Percentiles rank a stretch among this genome's conserved stretches.
phyloP scores from a whole-genome alignment of 2,329 filamentous ascomycete genomes.

The Phialophora chinensis region DNA sequence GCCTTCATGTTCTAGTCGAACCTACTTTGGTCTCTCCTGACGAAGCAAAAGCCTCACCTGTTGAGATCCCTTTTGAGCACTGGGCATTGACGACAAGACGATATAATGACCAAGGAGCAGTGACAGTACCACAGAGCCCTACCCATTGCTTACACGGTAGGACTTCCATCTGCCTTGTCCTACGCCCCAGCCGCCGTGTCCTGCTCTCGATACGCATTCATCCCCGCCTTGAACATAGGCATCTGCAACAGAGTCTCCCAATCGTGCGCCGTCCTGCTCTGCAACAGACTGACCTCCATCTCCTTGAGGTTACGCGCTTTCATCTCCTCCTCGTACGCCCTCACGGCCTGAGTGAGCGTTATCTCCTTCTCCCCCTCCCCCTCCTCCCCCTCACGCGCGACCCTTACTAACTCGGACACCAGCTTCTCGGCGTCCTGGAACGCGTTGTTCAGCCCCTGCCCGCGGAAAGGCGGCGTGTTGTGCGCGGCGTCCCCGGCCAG shows the following conservation, averaged over 20 bases:
- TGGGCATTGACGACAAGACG: too few relatives aligned
- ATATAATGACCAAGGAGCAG: too few relatives aligned
- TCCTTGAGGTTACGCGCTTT: slow-evolving; percentile 50
- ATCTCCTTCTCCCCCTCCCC: not conserved
- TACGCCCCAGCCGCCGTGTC: slow-evolving; percentile 1
- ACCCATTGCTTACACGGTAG: too few relatives aligned
- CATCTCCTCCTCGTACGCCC: slow-evolving; percentile 46
- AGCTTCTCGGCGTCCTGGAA: slow-evolving; percentile 60
- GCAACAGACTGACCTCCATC: slow-evolving; percentile 50
- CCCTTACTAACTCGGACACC: slow-evolving; percentile 39
- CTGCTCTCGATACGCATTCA: slow-evolving; percentile 18
- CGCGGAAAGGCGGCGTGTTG: slow-evolving; percentile 65
- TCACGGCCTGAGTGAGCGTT: slow-evolving; percentile 36
- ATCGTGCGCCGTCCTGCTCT: slow-evolving; percentile 55
- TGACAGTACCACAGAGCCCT: too few relatives aligned
- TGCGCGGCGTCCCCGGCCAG: slow-evolving; percentile 69
- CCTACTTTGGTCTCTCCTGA: too few relatives aligned
- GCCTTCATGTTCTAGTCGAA: too few relatives aligned
- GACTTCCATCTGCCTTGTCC: not conserved
- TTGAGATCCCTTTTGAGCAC: too few relatives aligned
- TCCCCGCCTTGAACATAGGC: slow-evolving; percentile 22
- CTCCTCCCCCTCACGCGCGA: not conserved
- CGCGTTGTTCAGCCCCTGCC: slow-evolving; percentile 64
- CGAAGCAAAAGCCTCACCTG: too few relatives aligned
- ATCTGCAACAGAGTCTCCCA: slow-evolving; percentile 40